These are phyloP conservation scores for Puccinellia tenuiflora DNA, from an alignment of 176 grass and related monocot species.

Conservation along the genomic window DNA sequence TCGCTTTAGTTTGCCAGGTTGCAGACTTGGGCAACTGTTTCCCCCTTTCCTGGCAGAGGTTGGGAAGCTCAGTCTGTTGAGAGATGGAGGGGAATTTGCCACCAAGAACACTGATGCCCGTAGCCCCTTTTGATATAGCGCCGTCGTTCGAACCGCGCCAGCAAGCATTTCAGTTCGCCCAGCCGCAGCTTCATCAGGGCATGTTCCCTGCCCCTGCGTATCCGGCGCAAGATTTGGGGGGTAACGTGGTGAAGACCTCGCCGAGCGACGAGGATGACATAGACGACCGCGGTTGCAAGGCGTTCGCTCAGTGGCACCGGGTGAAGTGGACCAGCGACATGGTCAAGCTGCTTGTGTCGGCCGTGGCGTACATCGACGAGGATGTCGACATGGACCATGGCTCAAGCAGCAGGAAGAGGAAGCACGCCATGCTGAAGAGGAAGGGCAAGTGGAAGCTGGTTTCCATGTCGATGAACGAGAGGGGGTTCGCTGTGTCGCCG, in stretches of 20 bases:
- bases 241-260: constrained; percentile 29
- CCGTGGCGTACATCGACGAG: constrained; percentile 62
- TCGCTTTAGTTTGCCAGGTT: neutral
- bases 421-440: constrained; percentile 51
- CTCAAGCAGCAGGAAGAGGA: constrained; percentile 21
- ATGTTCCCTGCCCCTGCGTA: constrained; percentile 10
- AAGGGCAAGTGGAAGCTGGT: constrained; percentile 74
- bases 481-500: constrained; percentile 44
- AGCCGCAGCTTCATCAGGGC: constrained; percentile 19
- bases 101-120: constrained; percentile 26
- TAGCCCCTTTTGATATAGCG: constrained; percentile 21
- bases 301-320: constrained; percentile 40
- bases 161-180: constrained; percentile 18
- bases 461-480: constrained; percentile 43
- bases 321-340: constrained; percentile 72
- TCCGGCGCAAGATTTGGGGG: constrained; percentile 9
- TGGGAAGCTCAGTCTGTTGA: neutral
- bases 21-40: neutral
- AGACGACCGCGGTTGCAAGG: constrained; percentile 1
- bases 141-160: constrained; percentile 1
- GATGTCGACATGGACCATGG: constrained; percentile 23
- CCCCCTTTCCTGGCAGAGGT: neutral
- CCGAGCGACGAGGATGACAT: constrained; percentile 40
- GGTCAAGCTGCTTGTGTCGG: constrained; percentile 66
- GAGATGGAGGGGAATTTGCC: constrained; percentile 45